A percentile compares a stretch with the other conserved stretches of the same genome.
Conservation (phyloP, 2,329 filamentous ascomycete genomes). For the Xylariaceae sp. region DNA sequence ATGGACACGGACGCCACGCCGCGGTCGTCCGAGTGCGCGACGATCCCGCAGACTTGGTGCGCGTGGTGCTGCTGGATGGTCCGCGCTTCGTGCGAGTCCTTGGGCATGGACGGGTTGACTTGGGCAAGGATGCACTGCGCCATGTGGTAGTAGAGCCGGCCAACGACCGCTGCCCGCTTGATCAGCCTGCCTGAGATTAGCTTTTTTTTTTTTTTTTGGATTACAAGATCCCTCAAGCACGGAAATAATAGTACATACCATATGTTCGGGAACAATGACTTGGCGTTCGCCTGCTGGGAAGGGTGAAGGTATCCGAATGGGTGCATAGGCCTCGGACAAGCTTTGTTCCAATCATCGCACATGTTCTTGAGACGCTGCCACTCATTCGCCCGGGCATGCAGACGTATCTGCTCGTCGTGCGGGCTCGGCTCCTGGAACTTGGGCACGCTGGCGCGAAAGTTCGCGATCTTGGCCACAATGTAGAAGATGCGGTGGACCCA, state of each 20-base stretch:
- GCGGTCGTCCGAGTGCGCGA: slow-evolving; percentile 76
- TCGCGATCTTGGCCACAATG: slow-evolving; percentile 80
- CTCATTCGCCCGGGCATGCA: slow-evolving; percentile 64
- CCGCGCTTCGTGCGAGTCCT: slow-evolving; percentile 62
- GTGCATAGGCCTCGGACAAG: slow-evolving; percentile 80
- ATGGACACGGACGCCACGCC: slow-evolving; percentile 76
- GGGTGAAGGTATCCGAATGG: slow-evolving; percentile 74
- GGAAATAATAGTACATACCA: slow-evolving; percentile 52
- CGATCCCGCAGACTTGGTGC: slow-evolving; percentile 83
- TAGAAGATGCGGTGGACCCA: slow-evolving; percentile 91
- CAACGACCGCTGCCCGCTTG: slow-evolving; percentile 76
- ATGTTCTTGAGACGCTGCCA: slow-evolving; percentile 78
- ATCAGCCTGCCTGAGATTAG: slow-evolving; percentile 56
- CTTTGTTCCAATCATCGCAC: slow-evolving; percentile 77
- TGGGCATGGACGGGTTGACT: slow-evolving; percentile 65
- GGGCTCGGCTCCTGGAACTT: slow-evolving; percentile 55
- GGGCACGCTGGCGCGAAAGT: slow-evolving; percentile 71
- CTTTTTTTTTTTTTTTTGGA: too few relatives aligned
- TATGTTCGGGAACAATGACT: slow-evolving; percentile 79
- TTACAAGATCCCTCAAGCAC: too few relatives aligned
- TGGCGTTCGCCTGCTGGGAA: slow-evolving; percentile 49
- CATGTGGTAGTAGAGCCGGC: slow-evolving; percentile 84
- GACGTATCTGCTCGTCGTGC: slow-evolving; percentile 58
- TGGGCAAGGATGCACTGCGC: slow-evolving; percentile 77
- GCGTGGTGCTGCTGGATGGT: slow-evolving; percentile 69